Base-by-base conservation (phyloP, 257 asterid species). In the Ophiorrhiza pumila region DNA sequence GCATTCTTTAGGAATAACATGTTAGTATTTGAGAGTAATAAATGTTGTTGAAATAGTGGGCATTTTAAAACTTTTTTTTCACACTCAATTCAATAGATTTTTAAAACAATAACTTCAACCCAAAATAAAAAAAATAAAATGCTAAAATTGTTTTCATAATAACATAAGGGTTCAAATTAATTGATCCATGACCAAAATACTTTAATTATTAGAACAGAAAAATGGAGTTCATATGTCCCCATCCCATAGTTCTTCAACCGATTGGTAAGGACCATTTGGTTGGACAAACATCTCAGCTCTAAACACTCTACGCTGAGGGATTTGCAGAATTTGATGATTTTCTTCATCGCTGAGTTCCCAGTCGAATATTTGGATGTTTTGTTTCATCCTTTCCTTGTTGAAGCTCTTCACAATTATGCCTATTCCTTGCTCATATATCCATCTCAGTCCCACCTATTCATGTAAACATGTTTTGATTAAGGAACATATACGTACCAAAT, bases 221-320 rank as follows among this genome's bases (percentile, higher is more conserved):
- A 3, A 31, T 43, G 14, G 20, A 31, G 35, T 53, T 81, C 72
- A 85, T 20, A 85, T 34, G 68, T 86, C 88, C 9, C 83, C 89
- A 82, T 87, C 87, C 90, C 89, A 87, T n/a, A 85, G 68, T 74
- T 84, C 80, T 17, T 82, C 82, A 4, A 57, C 2, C 1, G 93
- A 72, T 76, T 82, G 81, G 73, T 78, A 58, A 23, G 69, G 89
- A n/a, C 88, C 92, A 9, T 73, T 61, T 65, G 80, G 81, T 52
- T 69, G 76, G 42, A 80, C 56, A 68, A 74, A 82, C 2, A 5
- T 1, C 0, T 79, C 80, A 3, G 60, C 84, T 34, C 8, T 50
- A 23, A 14, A 13, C 60, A 80, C 83, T 78, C 71, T 81, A 2
- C 58, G 12, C 71, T 85, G 88, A 69, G 84, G 78, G 41, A 85